A percentile compares a stretch with the other conserved stretches of the same genome.
Evolutionary conservation across 139 green algal genomes (phyloP).

Genomic region (Micractinium sp.): DNA sequence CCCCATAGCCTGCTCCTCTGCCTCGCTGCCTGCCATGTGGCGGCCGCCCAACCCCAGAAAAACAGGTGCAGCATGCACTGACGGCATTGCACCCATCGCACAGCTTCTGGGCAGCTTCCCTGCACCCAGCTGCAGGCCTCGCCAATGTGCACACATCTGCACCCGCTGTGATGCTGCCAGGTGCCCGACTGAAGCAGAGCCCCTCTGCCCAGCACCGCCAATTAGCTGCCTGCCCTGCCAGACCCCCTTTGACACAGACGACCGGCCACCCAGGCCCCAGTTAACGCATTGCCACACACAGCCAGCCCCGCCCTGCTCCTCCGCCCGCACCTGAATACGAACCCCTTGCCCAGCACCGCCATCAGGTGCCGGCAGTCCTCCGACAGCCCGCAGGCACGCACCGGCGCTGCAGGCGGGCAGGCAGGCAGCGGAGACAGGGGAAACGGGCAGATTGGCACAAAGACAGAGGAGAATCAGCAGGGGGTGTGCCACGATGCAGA

Average conservation of each 20-base stretch:
- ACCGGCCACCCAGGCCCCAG: background rate
- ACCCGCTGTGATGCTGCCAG: background rate
- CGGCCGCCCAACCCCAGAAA: too few relatives aligned
- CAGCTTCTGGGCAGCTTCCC: too few relatives aligned
- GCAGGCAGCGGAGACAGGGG: background rate
- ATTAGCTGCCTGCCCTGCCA: background rate
- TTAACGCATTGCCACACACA: background rate
- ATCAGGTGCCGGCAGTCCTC: conserved; percentile 69
- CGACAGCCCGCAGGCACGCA: conserved; percentile 61
- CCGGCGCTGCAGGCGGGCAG: conserved; percentile 31
- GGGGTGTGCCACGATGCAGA: too few relatives aligned
- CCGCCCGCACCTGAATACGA: conserved; percentile 59
- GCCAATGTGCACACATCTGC: background rate
- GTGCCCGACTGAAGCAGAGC: background rate
- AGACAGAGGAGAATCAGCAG: too few relatives aligned
- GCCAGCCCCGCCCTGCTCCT: background rate
- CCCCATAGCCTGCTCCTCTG: background rate
- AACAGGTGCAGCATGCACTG: too few relatives aligned
- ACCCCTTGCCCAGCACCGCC: conserved; percentile 66
- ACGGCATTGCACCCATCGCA: background rate
- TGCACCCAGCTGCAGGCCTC: background rate
- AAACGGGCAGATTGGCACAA: too few relatives aligned
- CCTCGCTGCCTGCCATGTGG: too few relatives aligned
- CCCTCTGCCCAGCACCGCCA: background rate
- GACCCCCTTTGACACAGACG: too few relatives aligned